These are phyloP conservation scores for Picea abies DNA, from an alignment of 83 land plant species.

Conservation along the genomic window DNA sequence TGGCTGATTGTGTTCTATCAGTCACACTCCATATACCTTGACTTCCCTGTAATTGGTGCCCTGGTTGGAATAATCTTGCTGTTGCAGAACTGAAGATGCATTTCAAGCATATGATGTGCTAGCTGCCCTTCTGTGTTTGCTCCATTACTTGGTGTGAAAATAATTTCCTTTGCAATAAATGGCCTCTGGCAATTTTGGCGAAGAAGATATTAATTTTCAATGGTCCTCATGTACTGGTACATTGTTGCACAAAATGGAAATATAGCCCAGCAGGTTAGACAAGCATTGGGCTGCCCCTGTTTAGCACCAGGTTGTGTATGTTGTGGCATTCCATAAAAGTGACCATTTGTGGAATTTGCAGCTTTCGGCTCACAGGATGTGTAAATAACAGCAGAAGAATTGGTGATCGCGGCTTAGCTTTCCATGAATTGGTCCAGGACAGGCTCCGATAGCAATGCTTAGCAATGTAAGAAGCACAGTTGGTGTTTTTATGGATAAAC, in stretches of 20 bases:
- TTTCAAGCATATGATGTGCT: not conserved
- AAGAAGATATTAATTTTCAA: conserved; percentile 35
- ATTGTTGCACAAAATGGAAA: conserved; percentile 38
- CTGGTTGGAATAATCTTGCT: conserved; percentile 3
- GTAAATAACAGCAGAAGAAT: too few relatives aligned
- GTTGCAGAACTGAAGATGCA: not conserved
- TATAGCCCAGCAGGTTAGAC: conserved; percentile 44
- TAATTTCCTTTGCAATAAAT: conserved; percentile 63
- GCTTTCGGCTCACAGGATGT: not conserved
- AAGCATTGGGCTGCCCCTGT: not conserved
- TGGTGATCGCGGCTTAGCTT: too few relatives aligned
- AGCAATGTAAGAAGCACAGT: too few relatives aligned
- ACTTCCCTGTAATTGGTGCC: not conserved
- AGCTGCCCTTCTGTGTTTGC: not conserved
- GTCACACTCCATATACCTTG: too few relatives aligned
- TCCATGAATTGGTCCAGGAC: too few relatives aligned
- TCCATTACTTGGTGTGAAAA: not conserved
- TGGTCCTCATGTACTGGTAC: conserved; percentile 34
- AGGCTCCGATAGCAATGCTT: too few relatives aligned
- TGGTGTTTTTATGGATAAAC: too few relatives aligned
- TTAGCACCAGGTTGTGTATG: not conserved
- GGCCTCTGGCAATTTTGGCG: conserved; percentile 58
- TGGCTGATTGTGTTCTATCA: too few relatives aligned
- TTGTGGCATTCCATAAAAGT: not conserved
- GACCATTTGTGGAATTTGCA: not conserved